Percentiles rank a stretch among this genome's conserved stretches.
Conservation (phyloP, 768 basidiomycete genomes). For the Leccinum longicurvipes region DNA sequence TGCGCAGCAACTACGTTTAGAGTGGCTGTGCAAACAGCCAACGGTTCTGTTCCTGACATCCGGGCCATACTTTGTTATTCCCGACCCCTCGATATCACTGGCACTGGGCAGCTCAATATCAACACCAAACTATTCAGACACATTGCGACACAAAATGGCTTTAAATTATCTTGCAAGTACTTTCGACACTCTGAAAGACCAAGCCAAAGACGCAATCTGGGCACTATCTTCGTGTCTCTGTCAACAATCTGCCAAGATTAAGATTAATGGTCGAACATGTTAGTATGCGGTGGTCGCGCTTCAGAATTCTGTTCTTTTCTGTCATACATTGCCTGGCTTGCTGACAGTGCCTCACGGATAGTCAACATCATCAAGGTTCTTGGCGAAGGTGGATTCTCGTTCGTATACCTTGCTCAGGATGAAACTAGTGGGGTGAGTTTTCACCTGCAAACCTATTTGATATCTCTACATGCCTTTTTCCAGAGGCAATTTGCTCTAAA, state of each 20-base stretch:
- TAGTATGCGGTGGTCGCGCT: slow-evolving; percentile 33
- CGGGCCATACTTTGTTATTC: not conserved
- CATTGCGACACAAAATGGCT: slow-evolving; percentile 23
- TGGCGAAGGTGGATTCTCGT: slow-evolving; percentile 95
- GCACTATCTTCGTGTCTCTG: slow-evolving; percentile 79
- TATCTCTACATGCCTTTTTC: not conserved
- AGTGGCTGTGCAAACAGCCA: slow-evolving; percentile 12
- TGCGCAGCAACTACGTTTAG: too few relatives aligned
- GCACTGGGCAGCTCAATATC: not conserved
- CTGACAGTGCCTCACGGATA: slow-evolving; percentile 26
- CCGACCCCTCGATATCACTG: not conserved
- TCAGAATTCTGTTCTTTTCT: slow-evolving; percentile 3
- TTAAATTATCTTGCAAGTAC: slow-evolving; percentile 35
- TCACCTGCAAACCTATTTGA: not conserved
- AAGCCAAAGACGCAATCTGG: slow-evolving; percentile 79
- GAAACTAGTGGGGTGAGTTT: slow-evolving; percentile 73
- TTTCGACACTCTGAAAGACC: slow-evolving; percentile 62
- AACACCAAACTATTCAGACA: not conserved
- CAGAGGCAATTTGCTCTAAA: slow-evolving; percentile 94
- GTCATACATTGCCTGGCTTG: not conserved
- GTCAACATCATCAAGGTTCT: slow-evolving; percentile 90
- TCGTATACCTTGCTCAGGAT: slow-evolving; percentile 86
- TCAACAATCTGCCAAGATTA: slow-evolving; percentile 79
- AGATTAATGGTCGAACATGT: slow-evolving; percentile 96
- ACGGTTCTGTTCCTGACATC: not conserved